These are phyloP conservation scores for Chiua virens DNA, from an alignment of 768 basidiomycete genomes.

Conservation along the genomic window DNA sequence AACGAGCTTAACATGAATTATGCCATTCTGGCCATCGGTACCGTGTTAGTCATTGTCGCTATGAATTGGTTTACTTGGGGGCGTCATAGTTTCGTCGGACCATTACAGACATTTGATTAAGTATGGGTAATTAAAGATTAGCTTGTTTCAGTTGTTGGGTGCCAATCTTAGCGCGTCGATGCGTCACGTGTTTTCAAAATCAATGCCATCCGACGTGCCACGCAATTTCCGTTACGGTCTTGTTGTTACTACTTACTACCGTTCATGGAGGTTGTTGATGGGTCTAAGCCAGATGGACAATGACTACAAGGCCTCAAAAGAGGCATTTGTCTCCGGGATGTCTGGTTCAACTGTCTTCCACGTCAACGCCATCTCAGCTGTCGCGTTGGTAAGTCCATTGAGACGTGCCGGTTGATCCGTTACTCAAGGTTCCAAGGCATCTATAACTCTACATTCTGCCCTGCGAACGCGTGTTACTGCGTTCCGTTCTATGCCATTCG, in stretches of 20 bases:
- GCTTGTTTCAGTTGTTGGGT: too few species aligned
- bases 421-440: slow-evolving; percentile 49
- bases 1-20: slow-evolving; percentile 57
- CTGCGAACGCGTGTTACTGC: slow-evolving; percentile 49
- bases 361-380: slow-evolving; percentile 66
- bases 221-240: too few species aligned
- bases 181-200: slow-evolving; percentile 16
- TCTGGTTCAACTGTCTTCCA: slow-evolving; percentile 68
- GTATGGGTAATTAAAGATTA: too few species aligned
- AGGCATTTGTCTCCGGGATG: slow-evolving; percentile 76
- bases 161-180: neutral
- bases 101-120: slow-evolving; percentile 38
- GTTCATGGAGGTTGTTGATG: neutral
- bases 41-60: slow-evolving; percentile 43
- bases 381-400: slow-evolving; percentile 54
- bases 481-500: slow-evolving; percentile 37
- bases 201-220: too few species aligned
- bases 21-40: slow-evolving; percentile 52
- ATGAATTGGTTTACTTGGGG: slow-evolving; percentile 51
- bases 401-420: neutral
- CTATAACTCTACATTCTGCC: slow-evolving; percentile 69
- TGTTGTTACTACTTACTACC: too few species aligned
- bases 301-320: slow-evolving; percentile 74
- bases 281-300: slow-evolving; percentile 14
- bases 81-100: slow-evolving; percentile 42